phyloP scores from a whole-genome alignment of 2,329 filamentous ascomycete species.

The Didymosphaeria variabile region DNA sequence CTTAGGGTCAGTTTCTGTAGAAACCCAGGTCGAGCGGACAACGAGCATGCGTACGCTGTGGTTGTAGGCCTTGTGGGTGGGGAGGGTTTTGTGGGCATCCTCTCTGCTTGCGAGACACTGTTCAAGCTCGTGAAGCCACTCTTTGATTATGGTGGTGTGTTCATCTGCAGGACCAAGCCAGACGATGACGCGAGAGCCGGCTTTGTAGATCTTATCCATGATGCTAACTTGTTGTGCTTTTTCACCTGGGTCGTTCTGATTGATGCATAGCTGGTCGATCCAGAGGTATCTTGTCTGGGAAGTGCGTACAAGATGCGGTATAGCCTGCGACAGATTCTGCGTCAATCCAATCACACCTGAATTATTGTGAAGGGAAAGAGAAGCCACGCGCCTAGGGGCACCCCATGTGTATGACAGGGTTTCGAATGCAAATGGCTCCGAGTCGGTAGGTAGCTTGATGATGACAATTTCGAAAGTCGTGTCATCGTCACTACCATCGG shows the following conservation, averaged over 20 bases:
- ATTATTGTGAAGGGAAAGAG: conserved; percentile 13
- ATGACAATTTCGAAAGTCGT: conserved; percentile 18
- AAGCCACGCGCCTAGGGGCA: conserved; percentile 15
- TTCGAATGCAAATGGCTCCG: conserved; percentile 20
- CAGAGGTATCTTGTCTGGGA: conserved; percentile 34
- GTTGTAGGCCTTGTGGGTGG: conserved; percentile 9
- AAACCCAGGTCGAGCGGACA: conserved; percentile 12
- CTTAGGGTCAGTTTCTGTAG: background rate
- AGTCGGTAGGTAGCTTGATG: conserved; percentile 15
- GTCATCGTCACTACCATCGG: background rate
- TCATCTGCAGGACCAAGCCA: conserved; percentile 29
- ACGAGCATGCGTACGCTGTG: conserved; percentile 13
- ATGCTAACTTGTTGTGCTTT: conserved; percentile 45
- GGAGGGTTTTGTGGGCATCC: conserved; percentile 6
- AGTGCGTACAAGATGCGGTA: conserved; percentile 24
- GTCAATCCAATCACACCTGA: conserved; percentile 28
- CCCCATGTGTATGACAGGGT: conserved; percentile 35
- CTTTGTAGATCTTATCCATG: conserved; percentile 47
- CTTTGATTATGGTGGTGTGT: background rate
- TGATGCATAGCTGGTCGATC: conserved; percentile 42
- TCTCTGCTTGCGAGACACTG: conserved; percentile 13
- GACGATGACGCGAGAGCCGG: conserved; percentile 26
- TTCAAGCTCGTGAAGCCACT: conserved; percentile 16
- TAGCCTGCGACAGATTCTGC: conserved; percentile 27
- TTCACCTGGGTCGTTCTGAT: conserved; percentile 42